phyloP scores from a whole-genome alignment of 208 protist genomes.

The Leishmania arabica region DNA sequence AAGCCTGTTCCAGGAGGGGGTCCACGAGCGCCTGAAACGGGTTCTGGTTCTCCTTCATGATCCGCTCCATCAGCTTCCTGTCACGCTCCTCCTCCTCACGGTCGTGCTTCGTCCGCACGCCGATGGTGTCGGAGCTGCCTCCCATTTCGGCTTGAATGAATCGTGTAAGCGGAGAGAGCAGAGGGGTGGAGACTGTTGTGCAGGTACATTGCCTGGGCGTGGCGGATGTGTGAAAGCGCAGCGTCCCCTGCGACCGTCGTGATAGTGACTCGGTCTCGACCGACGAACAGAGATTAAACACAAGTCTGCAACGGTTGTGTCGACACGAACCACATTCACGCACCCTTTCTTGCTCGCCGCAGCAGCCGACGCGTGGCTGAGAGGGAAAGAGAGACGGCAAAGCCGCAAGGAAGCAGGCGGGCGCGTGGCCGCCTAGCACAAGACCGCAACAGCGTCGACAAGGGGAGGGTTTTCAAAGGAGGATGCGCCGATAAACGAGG shows the following conservation, averaged over 20 bases:
- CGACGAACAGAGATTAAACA: not conserved
- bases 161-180: not conserved
- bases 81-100: slow-evolving; percentile 50
- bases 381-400: not conserved
- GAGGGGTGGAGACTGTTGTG: not conserved
- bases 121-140: slow-evolving; percentile 13
- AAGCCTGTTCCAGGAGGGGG: slow-evolving; percentile 17
- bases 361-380: not conserved
- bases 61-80: slow-evolving; percentile 40
- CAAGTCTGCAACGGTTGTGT: not conserved
- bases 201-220: not conserved
- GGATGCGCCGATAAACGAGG: not conserved
- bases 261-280: not conserved
- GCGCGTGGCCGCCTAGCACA: not conserved
- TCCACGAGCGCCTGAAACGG: slow-evolving; percentile 53
- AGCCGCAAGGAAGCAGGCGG: not conserved
- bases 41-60: slow-evolving; percentile 53
- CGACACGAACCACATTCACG: not conserved
- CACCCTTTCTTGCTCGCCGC: not conserved
- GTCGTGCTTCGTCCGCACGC: slow-evolving; percentile 46
- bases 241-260: not conserved
- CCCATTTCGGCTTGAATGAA: not conserved
- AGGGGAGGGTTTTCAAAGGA: not conserved
- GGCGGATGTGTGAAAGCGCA: no score
- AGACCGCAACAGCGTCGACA: not conserved